A percentile compares a stretch with the other conserved stretches of the same genome.
These are phyloP conservation scores for Oehlia diaphana DNA, from an alignment of 192 early-diverging fungal species.

Conservation along the genomic window DNA sequence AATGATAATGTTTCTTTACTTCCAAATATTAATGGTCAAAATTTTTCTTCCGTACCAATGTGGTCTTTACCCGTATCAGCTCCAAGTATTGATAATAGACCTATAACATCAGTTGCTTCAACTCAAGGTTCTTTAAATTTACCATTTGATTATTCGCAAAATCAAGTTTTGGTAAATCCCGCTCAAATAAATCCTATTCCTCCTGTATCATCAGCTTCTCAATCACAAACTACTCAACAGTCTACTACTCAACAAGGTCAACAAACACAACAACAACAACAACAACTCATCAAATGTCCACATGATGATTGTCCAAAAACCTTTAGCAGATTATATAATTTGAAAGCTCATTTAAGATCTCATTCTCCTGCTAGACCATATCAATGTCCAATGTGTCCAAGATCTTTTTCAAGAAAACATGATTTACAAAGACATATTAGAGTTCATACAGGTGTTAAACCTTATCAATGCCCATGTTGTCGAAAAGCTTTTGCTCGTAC, in stretches of 20 bases:
- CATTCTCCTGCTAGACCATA: constrained; percentile 62
- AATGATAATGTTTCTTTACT: neutral
- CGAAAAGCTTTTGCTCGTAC: constrained; percentile 70
- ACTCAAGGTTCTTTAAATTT: neutral
- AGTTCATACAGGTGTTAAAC: constrained; percentile 64
- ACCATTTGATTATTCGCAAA: neutral
- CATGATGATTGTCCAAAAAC: constrained; percentile 59
- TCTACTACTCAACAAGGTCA: neutral
- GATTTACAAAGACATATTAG: constrained; percentile 74
- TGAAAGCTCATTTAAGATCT: constrained; percentile 63
- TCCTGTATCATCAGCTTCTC: neutral
- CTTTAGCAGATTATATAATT: constrained; percentile 65
- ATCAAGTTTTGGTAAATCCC: constrained; percentile 18
- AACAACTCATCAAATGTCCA: constrained; percentile 51
- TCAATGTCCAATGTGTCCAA: constrained; percentile 58
- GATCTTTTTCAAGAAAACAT: constrained; percentile 77
- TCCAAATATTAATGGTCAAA: constrained; percentile 15
- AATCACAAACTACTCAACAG: neutral
- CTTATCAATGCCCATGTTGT: constrained; percentile 71
- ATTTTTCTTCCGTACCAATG: neutral
- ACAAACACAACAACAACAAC: constrained; percentile 9
- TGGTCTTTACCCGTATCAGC: neutral
- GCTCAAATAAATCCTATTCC: constrained; percentile 15
- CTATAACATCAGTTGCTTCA: neutral
- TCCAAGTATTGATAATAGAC: constrained; percentile 2